Conservation (phyloP, 2,329 filamentous ascomycete species). For the Tothia fuscella region DNA sequence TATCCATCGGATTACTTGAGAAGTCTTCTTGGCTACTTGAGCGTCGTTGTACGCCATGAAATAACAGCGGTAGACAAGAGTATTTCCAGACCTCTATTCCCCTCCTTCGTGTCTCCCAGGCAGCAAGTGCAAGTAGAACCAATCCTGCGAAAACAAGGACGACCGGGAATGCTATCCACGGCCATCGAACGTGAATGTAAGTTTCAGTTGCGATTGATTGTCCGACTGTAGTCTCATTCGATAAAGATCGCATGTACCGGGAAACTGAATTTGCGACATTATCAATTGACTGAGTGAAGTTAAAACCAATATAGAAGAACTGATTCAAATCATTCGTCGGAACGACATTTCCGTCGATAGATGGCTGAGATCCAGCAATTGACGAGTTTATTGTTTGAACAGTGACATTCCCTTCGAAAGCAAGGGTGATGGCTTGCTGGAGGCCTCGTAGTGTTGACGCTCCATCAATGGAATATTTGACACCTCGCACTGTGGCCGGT, state of each 20-base stretch:
- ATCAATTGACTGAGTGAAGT: neutral
- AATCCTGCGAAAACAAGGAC: conserved; percentile 15
- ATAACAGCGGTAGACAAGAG: conserved; percentile 19
- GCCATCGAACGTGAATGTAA: conserved; percentile 16
- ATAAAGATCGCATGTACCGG: neutral
- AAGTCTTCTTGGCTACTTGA: neutral
- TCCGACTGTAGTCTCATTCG: neutral
- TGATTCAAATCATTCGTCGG: neutral
- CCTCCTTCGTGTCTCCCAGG: conserved; percentile 14
- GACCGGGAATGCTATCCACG: conserved; percentile 19
- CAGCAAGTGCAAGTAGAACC: conserved; percentile 18
- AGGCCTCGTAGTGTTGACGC: neutral
- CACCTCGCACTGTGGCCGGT: neutral
- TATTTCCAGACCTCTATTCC: conserved; percentile 20
- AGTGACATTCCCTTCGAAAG: neutral
- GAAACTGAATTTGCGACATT: conserved; percentile 2
- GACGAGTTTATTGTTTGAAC: neutral
- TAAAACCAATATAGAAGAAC: neutral
- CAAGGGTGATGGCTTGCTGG: neutral
- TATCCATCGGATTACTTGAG: neutral
- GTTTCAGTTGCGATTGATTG: conserved; percentile 9
- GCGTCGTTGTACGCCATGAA: neutral
- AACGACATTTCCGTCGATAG: neutral
- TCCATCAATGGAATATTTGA: neutral
- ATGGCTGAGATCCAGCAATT: neutral